Percentiles rank a stretch among this genome's conserved stretches.
Conservation (phyloP, 2,329 filamentous ascomycete genomes). For the Aspergillus sp. region DNA sequence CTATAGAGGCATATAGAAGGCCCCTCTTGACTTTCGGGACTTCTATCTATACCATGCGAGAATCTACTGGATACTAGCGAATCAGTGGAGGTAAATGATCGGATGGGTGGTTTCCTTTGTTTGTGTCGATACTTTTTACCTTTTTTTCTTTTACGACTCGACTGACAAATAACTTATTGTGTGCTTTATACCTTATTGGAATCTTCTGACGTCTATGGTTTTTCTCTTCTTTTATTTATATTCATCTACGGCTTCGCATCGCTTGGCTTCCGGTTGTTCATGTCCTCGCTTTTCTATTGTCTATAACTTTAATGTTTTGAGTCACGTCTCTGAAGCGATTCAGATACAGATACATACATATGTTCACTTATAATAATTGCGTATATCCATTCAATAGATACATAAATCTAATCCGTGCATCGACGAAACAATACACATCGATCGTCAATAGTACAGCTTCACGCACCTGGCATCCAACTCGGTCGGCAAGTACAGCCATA, state of each 20-base stretch:
- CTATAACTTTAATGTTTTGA: constrained; percentile 14
- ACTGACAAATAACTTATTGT: constrained; percentile 4
- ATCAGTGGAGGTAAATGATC: not conserved
- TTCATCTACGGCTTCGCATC: constrained; percentile 1
- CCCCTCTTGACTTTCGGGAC: not conserved
- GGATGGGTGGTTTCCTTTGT: constrained; percentile 5
- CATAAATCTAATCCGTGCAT: too few species aligned
- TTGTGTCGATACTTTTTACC: not conserved
- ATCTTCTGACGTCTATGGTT: constrained; percentile 3
- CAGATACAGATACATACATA: not conserved
- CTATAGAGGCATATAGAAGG: not conserved
- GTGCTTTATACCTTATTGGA: not conserved
- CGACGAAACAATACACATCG: too few species aligned
- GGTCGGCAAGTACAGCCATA: not conserved
- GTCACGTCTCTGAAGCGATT: not conserved
- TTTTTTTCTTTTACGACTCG: constrained; percentile 1
- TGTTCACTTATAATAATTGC: too few species aligned
- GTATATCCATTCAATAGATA: too few species aligned
- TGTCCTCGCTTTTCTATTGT: constrained; percentile 10
- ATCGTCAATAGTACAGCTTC: too few species aligned
- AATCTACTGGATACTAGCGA: too few species aligned
- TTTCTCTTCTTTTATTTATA: constrained; percentile 7
- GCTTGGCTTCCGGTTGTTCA: constrained; percentile 1
- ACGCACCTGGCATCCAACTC: not conserved
- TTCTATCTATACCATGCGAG: not conserved